Evolutionary conservation across 1,284 basidiomycete genomes (phyloP), one percentile per base, ranked within the genome.

Genomic region (Crepidotus sp.): DNA sequence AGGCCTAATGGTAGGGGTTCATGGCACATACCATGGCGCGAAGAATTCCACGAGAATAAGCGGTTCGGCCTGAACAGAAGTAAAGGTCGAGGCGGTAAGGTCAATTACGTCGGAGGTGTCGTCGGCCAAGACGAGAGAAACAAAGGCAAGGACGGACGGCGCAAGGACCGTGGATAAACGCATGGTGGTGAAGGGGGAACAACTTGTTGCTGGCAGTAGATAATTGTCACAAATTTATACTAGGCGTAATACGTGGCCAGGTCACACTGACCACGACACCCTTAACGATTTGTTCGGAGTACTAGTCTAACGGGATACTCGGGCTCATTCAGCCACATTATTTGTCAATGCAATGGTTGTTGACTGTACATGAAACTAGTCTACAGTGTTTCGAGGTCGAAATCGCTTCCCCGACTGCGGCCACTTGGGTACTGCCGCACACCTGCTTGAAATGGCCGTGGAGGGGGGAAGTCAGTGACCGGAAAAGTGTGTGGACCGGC

Each of bases 1-100:
- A 36, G 14, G 7, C 6, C 4, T 15, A 13, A 39, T 6, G 22
- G 38, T 44, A 17, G 7, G 31, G 46, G 46, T 26, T 25, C n/a
- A n/a, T n/a, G n/a, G 26, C 17, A 61, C 65, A 22, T 62, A 89
- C 88, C 88, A 92, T 47, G 90, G 90, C 27, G 90, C 91, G 62
- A 87, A 95, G 80, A 94, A 97, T 74, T 98, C 95, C 56, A 98
- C 88, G 36, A 98, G 77, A 54, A 94, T 83, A 52, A 98, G 70
- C 31, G 82, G 63, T 59, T 90, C 86, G 8, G 72, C 65, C 53
- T 75, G 69, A 52, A 95, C 80, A 48, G 76, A 65, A 55, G 82
- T 73, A 64, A 98, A 97, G 60, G 73, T 80, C 56, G 69, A 63
- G 38, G 79, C 64, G 31, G 79, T 87, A 54, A 96, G 69, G 60